Evolutionary conservation across 1,139 yeast genomes (phyloP), one percentile per base, ranked within the genome.

Genomic region (Hanseniaspora uvarum): DNA sequence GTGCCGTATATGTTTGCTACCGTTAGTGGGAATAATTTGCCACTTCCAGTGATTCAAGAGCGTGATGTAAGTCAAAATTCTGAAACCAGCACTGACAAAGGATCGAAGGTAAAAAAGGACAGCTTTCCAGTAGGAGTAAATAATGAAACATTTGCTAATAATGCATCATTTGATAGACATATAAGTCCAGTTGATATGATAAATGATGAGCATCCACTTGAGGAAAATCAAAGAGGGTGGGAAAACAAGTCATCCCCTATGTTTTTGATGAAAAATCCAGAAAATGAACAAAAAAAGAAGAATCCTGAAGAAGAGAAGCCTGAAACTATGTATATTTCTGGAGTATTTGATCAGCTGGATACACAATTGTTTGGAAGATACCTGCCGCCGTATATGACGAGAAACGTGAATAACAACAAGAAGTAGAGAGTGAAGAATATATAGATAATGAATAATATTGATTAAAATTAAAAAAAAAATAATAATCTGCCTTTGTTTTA

Each of bases 301-400:
- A 12, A 30, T 6, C 10, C 14, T 12, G 46, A 41, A 10, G 34
- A 41, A 18, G 46, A 41, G 18, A 41, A 28, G n/a, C 46, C 46
- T 28, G 61, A 63, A 40, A 65, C 65, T 43, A 62, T 65, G 48
- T 85, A 85, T 62, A 74, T 83, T 56, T 87, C 92, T 1, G 94
- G 94, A 5, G 82, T 84, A 19, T 82, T 86, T 73, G 95, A 86
- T 65, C 83, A 82, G 60, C 70, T 86, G 47, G 95, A 87, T 65
- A 78, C 86, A 57, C 92, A 86, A 63, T 75, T 87, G 14, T 86
- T 87, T 70, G 95, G 95, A 0, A 72, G 85, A 52, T 81, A 83
- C 60, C 66, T 86, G 54, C 95, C 95, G 7, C 56, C 56, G 5
- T 54, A 54, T 23, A 54, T 54, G 56, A 48, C 56, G 2, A 49